Evolutionary conservation across 306 rosid genomes (phyloP).

Genomic region (Macrotyloma uniflorum): DNA sequence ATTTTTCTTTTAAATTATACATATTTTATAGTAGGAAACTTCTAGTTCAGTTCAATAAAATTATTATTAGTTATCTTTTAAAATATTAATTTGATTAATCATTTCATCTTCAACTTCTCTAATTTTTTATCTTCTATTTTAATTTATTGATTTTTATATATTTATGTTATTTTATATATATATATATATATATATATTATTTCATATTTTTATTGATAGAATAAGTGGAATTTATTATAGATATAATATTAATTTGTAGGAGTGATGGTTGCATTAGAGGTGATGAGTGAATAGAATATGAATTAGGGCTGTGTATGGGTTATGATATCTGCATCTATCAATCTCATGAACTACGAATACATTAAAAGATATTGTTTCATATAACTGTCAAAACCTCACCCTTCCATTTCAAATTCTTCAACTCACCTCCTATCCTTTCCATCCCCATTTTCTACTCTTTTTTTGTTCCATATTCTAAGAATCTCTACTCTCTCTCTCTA

Average conservation of each 20-base stretch:
- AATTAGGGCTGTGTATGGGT: slow-evolving; percentile 30
- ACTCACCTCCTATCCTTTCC: slow-evolving; percentile 41
- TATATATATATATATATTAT: no score
- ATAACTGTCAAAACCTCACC: slow-evolving; percentile 38
- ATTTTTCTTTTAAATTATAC: background rate
- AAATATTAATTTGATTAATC: no score
- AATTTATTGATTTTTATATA: no score
- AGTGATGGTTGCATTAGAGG: no score
- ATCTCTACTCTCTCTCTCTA: slow-evolving; percentile 17
- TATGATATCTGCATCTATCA: slow-evolving; percentile 36
- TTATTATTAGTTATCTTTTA: background rate
- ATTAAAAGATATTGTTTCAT: slow-evolving; percentile 36
- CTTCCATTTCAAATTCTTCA: slow-evolving; percentile 40
- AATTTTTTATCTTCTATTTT: no score
- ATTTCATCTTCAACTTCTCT: no score
- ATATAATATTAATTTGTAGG: no score
- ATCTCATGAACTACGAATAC: slow-evolving; percentile 20
- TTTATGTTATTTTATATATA: no score
- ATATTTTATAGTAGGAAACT: background rate
- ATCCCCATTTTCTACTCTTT: slow-evolving; percentile 26
- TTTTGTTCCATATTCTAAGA: slow-evolving; percentile 17
- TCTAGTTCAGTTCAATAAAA: background rate
- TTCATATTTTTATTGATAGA: no score
- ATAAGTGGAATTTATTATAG: no score
- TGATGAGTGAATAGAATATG: slow-evolving; percentile 33